A percentile compares a stretch with the other conserved stretches of the same genome.
Conservation (phyloP, 2,329 filamentous ascomycete species). For the Ascochyta rabiei region DNA sequence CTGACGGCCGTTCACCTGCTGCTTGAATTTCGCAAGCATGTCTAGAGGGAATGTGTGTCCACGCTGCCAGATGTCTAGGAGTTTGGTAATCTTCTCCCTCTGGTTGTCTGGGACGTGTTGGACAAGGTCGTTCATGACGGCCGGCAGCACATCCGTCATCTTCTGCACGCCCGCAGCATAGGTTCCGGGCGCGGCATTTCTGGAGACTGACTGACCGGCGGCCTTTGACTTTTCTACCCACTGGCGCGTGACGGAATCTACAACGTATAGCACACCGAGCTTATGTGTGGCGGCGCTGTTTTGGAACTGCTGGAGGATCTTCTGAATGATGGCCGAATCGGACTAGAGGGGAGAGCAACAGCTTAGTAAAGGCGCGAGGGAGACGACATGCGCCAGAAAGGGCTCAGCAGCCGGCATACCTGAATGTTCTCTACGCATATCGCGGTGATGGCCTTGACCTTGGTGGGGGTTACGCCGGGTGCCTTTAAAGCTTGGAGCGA, state of each 20-base stretch:
- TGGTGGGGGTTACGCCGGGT: slow-evolving; percentile 90
- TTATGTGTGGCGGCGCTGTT: slow-evolving; percentile 95
- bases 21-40: slow-evolving; percentile 83
- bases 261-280: slow-evolving; percentile 97
- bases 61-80: slow-evolving; percentile 98
- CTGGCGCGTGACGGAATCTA: slow-evolving; percentile 99
- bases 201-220: slow-evolving; percentile 76
- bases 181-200: slow-evolving; percentile 85
- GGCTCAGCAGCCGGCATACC: slow-evolving; percentile 33
- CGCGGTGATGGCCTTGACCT: slow-evolving; percentile 84
- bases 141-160: slow-evolving; percentile 92
- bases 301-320: slow-evolving; percentile 96
- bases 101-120: slow-evolving; percentile 87
- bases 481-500: slow-evolving; percentile 91
- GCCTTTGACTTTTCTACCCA: slow-evolving; percentile 96
- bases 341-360: slow-evolving; percentile 63
- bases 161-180: slow-evolving; percentile 94
- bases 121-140: slow-evolving; percentile 94
- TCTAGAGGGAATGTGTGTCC: slow-evolving; percentile 84
- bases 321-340: slow-evolving; percentile 93
- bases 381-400: slow-evolving; percentile 9
- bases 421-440: slow-evolving; percentile 72
- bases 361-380: slow-evolving; percentile 34
- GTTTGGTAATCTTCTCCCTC: slow-evolving; percentile 95
- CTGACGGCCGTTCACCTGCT: slow-evolving; percentile 70